A percentile compares a stretch with the other conserved stretches of the same genome.
Conservation (phyloP, 2,329 filamentous ascomycete genomes). For the Huntiella savannae region DNA sequence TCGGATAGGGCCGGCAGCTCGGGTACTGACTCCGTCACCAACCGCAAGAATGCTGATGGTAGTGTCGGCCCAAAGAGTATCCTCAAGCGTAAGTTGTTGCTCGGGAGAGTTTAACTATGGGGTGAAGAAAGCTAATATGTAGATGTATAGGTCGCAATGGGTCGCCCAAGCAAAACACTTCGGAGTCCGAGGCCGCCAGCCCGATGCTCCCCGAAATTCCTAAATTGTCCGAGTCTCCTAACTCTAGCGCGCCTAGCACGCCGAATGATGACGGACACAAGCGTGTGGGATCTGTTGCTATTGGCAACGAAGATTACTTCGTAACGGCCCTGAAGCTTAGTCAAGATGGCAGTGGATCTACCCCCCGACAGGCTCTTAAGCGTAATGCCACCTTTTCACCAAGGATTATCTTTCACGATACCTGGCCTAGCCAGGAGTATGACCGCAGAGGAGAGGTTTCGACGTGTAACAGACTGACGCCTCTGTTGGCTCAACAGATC, state of each 20-base stretch:
- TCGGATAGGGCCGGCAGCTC: slow-evolving; percentile 36
- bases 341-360: slow-evolving; percentile 65
- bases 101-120: background rate
- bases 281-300: slow-evolving; percentile 49
- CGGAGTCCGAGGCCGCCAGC: slow-evolving; percentile 3
- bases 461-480: slow-evolving; percentile 92
- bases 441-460: slow-evolving; percentile 90
- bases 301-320: slow-evolving; percentile 81
- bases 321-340: slow-evolving; percentile 54
- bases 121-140: background rate
- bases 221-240: slow-evolving; percentile 55
- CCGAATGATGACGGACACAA: slow-evolving; percentile 61
- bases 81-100: slow-evolving; percentile 50
- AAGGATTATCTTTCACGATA: slow-evolving; percentile 85
- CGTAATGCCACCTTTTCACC: slow-evolving; percentile 66
- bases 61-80: slow-evolving; percentile 58
- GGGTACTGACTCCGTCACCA: slow-evolving; percentile 39
- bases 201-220: slow-evolving; percentile 37
- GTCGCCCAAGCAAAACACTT: slow-evolving; percentile 3
- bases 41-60: slow-evolving; percentile 50
- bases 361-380: slow-evolving; percentile 48
- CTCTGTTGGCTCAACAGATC: slow-evolving; percentile 94
- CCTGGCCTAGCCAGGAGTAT: slow-evolving; percentile 89
- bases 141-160: slow-evolving; percentile 2
- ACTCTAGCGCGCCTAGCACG: slow-evolving; percentile 72